Percentiles rank a stretch among this genome's conserved stretches.
These are phyloP conservation scores for Xylariaceae sp. DNA, from an alignment of 2,329 filamentous ascomycete genomes.

Conservation along the genomic window DNA sequence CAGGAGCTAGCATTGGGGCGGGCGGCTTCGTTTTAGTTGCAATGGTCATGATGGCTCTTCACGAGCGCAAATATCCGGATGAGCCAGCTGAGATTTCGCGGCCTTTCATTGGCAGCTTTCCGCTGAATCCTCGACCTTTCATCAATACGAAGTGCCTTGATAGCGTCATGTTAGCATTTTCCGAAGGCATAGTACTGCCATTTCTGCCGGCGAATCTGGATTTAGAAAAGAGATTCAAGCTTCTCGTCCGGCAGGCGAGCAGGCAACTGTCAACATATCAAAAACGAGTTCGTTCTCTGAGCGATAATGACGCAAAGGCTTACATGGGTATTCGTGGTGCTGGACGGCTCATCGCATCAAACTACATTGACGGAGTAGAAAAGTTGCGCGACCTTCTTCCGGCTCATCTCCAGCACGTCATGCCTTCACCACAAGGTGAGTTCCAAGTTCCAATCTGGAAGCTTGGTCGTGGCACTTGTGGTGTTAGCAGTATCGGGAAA, in stretches of 20 bases:
- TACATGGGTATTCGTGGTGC: slow-evolving; percentile 11
- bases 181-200: slow-evolving; percentile 12
- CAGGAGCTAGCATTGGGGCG: slow-evolving; percentile 22
- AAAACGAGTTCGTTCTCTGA: slow-evolving; percentile 4
- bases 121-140: slow-evolving; percentile 16
- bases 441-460: slow-evolving; percentile 2
- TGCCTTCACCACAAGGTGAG: slow-evolving; percentile 6
- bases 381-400: slow-evolving; percentile 9
- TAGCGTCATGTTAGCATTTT: slow-evolving; percentile 15
- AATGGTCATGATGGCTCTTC: slow-evolving; percentile 24
- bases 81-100: slow-evolving; percentile 4
- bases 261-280: slow-evolving; percentile 14
- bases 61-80: slow-evolving; percentile 16
- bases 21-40: slow-evolving; percentile 22
- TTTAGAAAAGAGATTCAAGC: slow-evolving; percentile 12
- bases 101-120: slow-evolving; percentile 15
- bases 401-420: neutral
- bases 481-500: slow-evolving; percentile 13
- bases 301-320: slow-evolving; percentile 1
- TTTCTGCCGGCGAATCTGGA: slow-evolving; percentile 14
- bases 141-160: slow-evolving; percentile 9
- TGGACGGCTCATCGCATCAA: slow-evolving; percentile 15
- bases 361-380: slow-evolving; percentile 17
- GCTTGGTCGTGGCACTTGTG: slow-evolving; percentile 7
- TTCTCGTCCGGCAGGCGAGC: slow-evolving; percentile 14